These are phyloP conservation scores for Pichia sp. DNA, from an alignment of 1,139 yeast species.

Conservation along the genomic window DNA sequence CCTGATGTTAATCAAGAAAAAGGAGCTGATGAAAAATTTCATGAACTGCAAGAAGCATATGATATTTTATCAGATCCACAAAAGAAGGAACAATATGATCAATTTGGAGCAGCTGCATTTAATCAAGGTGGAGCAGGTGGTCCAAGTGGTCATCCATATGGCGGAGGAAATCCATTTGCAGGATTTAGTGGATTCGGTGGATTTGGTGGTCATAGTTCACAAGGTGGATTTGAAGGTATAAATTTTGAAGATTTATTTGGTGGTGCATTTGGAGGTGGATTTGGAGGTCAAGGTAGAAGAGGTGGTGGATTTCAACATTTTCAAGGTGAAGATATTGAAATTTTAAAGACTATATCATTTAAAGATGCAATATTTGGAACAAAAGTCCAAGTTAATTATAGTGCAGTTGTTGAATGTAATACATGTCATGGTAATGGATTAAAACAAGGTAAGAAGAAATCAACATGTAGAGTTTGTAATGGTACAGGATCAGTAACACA, in stretches of 20 bases:
- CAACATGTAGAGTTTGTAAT: conserved; percentile 81
- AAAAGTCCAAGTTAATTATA: conserved; percentile 59
- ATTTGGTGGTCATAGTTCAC: conserved; percentile 22
- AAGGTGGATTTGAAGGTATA: conserved; percentile 33
- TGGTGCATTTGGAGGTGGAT: conserved; percentile 26
- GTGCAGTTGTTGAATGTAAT: conserved; percentile 69
- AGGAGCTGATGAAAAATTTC: conserved; percentile 83
- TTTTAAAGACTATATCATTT: conserved; percentile 64
- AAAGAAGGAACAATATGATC: conserved; percentile 86
- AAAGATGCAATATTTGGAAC: conserved; percentile 88
- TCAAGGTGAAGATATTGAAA: conserved; percentile 87
- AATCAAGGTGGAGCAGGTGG: conserved; percentile 38
- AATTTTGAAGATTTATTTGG: conserved; percentile 88
- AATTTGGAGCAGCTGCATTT: conserved; percentile 84
- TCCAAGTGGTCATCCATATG: conserved; percentile 35
- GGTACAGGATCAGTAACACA: conserved; percentile 93
- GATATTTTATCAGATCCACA: conserved; percentile 84
- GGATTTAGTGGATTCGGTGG: conserved; percentile 28
- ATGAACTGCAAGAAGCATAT: conserved; percentile 89
- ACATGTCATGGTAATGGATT: conserved; percentile 84
- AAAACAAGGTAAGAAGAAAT: conserved; percentile 67
- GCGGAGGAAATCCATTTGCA: conserved; percentile 40
- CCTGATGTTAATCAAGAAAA: conserved; percentile 94
- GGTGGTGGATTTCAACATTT: conserved; percentile 57
- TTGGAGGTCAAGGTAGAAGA: conserved; percentile 22